Percentiles rank a stretch among this genome's conserved stretches.
phyloP scores from a whole-genome alignment of 768 basidiomycete species.

The Lentinula detonsa region DNA sequence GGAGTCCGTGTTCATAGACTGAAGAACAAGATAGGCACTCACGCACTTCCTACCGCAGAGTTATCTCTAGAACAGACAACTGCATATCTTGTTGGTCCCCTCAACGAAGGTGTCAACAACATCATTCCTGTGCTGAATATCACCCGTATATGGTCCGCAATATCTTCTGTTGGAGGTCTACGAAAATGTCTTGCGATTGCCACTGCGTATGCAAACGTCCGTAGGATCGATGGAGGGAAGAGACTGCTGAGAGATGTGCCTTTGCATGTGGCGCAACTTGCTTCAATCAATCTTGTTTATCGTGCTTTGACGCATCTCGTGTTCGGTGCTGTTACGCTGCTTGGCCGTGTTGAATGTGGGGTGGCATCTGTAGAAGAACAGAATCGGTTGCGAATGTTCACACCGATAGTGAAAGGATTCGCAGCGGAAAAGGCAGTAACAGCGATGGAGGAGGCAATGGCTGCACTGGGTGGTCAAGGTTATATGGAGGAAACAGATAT shows the following conservation, averaged over 20 bases:
- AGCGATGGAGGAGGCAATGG: conserved; percentile 73
- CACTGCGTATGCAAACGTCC: conserved; percentile 54
- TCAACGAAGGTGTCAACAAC: conserved; percentile 56
- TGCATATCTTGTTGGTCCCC: conserved; percentile 56
- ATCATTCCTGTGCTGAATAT: conserved; percentile 74
- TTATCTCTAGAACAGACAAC: conserved; percentile 53
- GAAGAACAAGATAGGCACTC: conserved; percentile 77
- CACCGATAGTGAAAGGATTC: conserved; percentile 68
- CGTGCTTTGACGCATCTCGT: conserved; percentile 58
- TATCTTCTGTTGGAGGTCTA: conserved; percentile 48
- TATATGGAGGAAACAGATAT: conserved; percentile 83
- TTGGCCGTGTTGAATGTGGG: conserved; percentile 59
- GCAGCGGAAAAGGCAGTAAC: conserved; percentile 54
- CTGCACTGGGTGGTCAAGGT: conserved; percentile 67
- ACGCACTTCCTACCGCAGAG: conserved; percentile 71
- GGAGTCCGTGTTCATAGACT: conserved; percentile 65
- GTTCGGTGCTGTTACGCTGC: conserved; percentile 51
- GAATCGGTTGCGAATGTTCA: conserved; percentile 53
- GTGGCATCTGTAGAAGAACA: conserved; percentile 43
- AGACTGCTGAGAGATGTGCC: conserved; percentile 47
- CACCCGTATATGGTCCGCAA: conserved; percentile 60
- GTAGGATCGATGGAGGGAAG: conserved; percentile 46
- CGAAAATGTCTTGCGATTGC: conserved; percentile 63
- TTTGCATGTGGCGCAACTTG: conserved; percentile 61
- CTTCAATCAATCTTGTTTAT: conserved; percentile 54